Evolutionary conservation across 2,329 filamentous ascomycete genomes (phyloP).

Genomic region (Fusarium praegraminearum): DNA sequence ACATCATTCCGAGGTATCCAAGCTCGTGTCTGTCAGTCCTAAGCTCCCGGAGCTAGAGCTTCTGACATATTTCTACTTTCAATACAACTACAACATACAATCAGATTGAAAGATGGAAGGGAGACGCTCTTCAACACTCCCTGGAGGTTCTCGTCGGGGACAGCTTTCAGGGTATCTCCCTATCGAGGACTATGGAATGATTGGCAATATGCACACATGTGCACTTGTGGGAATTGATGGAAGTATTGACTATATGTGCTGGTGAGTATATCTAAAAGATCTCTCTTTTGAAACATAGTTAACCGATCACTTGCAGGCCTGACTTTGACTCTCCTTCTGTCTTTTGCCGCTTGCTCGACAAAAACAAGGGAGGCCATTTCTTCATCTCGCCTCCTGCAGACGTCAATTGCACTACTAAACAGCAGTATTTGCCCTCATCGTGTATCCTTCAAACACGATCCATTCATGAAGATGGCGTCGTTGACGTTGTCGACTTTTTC

Average conservation of each 20-base stretch:
- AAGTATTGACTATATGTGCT: constrained; percentile 83
- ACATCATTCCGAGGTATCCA: constrained; percentile 39
- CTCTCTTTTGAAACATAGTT: not conserved
- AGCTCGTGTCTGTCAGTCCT: not conserved
- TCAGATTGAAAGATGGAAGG: constrained; percentile 49
- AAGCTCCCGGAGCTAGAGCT: constrained; percentile 4
- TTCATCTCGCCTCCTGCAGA: constrained; percentile 69
- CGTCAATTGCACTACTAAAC: constrained; percentile 74
- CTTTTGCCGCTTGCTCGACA: constrained; percentile 80
- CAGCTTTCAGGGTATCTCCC: constrained; percentile 65
- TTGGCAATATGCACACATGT: constrained; percentile 84
- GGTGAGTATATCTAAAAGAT: constrained; percentile 57
- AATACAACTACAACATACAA: not conserved
- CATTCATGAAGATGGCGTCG: constrained; percentile 79
- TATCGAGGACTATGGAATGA: constrained; percentile 83
- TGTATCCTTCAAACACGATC: constrained; percentile 84
- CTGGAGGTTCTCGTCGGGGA: constrained; percentile 49
- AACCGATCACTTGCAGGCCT: constrained; percentile 62
- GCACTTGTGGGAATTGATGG: constrained; percentile 80
- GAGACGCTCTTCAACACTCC: constrained; percentile 50
- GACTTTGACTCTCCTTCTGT: constrained; percentile 82
- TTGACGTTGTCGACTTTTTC: constrained; percentile 81
- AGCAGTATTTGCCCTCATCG: constrained; percentile 80
- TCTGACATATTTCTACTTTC: constrained; percentile 2
- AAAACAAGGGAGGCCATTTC: constrained; percentile 80